Percentiles rank a stretch among this genome's conserved stretches.
These are phyloP conservation scores for Nemophila menziesii DNA, from an alignment of 257 asterid species.

Conservation along the genomic window DNA sequence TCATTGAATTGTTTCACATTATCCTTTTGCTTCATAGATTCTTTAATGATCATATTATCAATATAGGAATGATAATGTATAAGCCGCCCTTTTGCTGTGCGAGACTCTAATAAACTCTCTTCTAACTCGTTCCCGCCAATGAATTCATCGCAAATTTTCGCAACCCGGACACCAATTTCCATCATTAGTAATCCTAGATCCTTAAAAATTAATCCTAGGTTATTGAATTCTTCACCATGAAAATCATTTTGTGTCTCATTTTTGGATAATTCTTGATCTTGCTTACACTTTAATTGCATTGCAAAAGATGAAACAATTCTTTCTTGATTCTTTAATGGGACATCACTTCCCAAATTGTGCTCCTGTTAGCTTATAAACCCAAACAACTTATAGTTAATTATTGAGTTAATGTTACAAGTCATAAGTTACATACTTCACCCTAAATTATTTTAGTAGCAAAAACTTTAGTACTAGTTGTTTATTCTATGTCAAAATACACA, in stretches of 20 bases:
- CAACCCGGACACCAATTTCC: constrained; percentile 65
- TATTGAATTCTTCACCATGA: constrained; percentile 26
- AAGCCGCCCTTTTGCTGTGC: constrained; percentile 69
- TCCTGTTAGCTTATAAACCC: constrained; percentile 29
- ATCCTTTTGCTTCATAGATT: constrained; percentile 24
- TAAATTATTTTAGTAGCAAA: no score
- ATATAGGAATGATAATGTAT: constrained; percentile 67
- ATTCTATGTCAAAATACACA: no score
- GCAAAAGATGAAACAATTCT: constrained; percentile 81
- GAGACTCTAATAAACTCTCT: constrained; percentile 51
- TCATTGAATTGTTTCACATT: constrained; percentile 9
- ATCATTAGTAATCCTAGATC: constrained; percentile 64
- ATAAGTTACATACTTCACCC: no score
- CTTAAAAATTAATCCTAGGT: constrained; percentile 38
- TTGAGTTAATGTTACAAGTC: background rate
- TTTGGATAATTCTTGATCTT: constrained; percentile 9
- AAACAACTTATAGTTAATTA: background rate
- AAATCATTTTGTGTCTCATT: background rate
- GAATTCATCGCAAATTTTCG: constrained; percentile 55
- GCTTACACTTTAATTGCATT: constrained; percentile 60
- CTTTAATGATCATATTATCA: constrained; percentile 38
- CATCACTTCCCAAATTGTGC: constrained; percentile 81
- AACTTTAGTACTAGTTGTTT: no score
- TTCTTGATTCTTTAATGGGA: constrained; percentile 49
- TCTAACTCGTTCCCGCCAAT: constrained; percentile 66